These are phyloP conservation scores for Erodium texanum DNA, from an alignment of 441 rosid genomes.

Conservation along the genomic window DNA sequence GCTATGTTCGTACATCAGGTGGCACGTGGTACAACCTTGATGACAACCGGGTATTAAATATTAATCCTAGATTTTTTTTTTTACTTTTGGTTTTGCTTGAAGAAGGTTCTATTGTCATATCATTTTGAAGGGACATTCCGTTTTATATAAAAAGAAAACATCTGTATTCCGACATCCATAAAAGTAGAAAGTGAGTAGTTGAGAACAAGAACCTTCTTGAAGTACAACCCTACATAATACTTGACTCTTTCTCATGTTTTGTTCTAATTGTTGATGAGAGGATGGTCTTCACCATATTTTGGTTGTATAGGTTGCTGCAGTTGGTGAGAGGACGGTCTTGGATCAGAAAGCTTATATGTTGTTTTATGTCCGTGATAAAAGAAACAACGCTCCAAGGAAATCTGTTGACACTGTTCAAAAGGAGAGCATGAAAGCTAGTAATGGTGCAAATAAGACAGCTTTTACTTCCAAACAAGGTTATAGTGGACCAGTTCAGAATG, in stretches of 20 bases:
- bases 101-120: background rate
- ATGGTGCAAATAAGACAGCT: conserved; percentile 23
- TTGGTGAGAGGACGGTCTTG: conserved; percentile 65
- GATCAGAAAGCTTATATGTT: conserved; percentile 95
- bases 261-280: background rate
- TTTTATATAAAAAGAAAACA: no score
- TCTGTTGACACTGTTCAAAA: conserved; percentile 30
- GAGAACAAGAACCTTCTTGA: background rate
- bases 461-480: conserved; percentile 30
- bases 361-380: conserved; percentile 87
- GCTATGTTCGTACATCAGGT: conserved; percentile 86
- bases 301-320: conserved; percentile 67
- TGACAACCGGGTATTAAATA: conserved; percentile 75
- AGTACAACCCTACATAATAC: background rate
- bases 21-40: conserved; percentile 91
- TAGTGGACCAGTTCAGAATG: conserved; percentile 27
- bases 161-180: no score
- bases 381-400: conserved; percentile 36
- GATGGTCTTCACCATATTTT: conserved; percentile 6
- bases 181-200: background rate
- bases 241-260: background rate
- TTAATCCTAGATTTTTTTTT: conserved; percentile 8
- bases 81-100: background rate
- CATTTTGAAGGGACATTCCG: background rate
- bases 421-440: conserved; percentile 38